Evolutionary conservation across 768 basidiomycete genomes (phyloP).

Genomic region (Tylopilus intermedius): DNA sequence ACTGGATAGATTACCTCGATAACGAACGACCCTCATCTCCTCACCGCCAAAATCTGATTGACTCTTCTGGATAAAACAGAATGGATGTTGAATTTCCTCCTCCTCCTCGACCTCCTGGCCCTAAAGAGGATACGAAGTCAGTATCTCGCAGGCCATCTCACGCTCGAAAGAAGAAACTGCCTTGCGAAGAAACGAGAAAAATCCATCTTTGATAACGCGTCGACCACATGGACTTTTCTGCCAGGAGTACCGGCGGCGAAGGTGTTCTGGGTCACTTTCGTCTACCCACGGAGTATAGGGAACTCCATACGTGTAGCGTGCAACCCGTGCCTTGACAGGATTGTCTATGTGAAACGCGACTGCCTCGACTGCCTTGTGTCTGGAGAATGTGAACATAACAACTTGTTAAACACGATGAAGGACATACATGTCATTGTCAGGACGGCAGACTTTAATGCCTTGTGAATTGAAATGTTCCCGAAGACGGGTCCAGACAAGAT

Average conservation of each 20-base stretch:
- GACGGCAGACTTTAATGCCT: conserved; percentile 4
- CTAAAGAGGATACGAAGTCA: neutral
- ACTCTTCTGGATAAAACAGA: neutral
- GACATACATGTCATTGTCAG: conserved; percentile 8
- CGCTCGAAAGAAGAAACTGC: neutral
- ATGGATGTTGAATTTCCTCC: neutral
- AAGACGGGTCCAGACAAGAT: conserved; percentile 6
- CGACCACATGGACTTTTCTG: neutral
- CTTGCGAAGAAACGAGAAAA: conserved; percentile 1
- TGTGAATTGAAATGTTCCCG: neutral
- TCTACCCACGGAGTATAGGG: neutral
- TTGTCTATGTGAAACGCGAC: conserved; percentile 3
- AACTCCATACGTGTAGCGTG: conserved; percentile 4
- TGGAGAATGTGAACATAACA: neutral
- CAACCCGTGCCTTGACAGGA: conserved; percentile 1
- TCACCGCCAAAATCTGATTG: neutral
- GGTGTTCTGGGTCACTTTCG: conserved; percentile 3
- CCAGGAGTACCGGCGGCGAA: neutral
- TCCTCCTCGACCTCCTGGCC: conserved; percentile 1
- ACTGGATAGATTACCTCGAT: neutral
- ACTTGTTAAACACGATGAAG: neutral
- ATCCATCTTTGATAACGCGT: neutral
- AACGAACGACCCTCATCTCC: neutral
- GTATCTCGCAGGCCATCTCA: neutral
- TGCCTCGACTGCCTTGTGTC: conserved; percentile 10